Evolutionary conservation across 176 grass and related monocot species (phyloP), one percentile per base, ranked within the genome.

Genomic region (Eleusine coracana): DNA sequence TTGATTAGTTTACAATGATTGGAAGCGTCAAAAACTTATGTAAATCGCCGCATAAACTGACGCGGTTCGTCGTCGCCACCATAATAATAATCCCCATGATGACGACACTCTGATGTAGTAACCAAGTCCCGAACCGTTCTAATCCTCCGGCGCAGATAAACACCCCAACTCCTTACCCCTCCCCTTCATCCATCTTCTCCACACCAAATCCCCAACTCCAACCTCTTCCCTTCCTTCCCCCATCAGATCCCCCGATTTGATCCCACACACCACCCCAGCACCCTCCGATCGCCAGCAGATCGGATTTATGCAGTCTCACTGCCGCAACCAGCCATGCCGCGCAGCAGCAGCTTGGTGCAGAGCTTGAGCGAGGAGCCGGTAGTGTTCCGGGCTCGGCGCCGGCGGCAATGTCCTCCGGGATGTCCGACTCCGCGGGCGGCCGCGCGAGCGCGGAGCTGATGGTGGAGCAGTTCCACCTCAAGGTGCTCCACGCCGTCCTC

Each of bases 401-500:
- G 56, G 49, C 61, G 34, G 27, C 84, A 78, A 92, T 94, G 89
- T 88, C 91, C 75, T 88, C 91, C 75, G 55, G 74, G 29, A 80
- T 90, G 68, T 77, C 92, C 29, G 95, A 97, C 80, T 87, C 95
- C 1, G 85, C 48, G 68, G 74, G 74, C 31, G 92, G 80, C 54
- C 89, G 89, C 64, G 80, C 78, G 34, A 62, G 78, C 40, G 90
- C 72, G 66, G 96, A 95, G 82, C 90, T 95, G 85, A 98, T 98
- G 89, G 80, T 90, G 25, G 58, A 86, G 74, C 91, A 90, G 62
- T 98, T 98, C 89, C 89, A 86, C 77, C 89, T 91, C 68, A 98
- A 98, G 83, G 74, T 87, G 71, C 89, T 98, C 73, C 93, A 98
- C 80, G 93, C 90, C 65, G 75, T 95, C 61, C 89, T 95, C 58